Evolutionary conservation across 2,329 filamentous ascomycete species (phyloP).

Genomic region (Xylaria arbuscula): DNA sequence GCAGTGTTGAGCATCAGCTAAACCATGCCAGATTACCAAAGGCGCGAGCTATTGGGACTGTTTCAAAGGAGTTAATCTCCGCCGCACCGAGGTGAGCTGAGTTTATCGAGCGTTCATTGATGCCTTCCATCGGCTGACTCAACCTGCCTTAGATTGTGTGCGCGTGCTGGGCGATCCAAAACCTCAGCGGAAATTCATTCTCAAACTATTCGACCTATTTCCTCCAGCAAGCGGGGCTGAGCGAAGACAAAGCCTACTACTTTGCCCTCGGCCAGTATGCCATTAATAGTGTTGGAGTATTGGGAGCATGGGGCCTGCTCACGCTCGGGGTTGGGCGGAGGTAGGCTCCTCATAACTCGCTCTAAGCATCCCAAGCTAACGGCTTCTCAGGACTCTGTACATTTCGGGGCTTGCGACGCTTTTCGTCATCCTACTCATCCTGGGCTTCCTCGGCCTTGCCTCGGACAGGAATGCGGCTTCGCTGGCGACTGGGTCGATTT

Average conservation of each 20-base stretch:
- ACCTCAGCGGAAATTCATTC: slow-evolving; percentile 71
- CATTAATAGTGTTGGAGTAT: slow-evolving; percentile 82
- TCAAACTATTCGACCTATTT: slow-evolving; percentile 74
- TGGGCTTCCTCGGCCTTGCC: slow-evolving; percentile 85
- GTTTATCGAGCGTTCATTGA: neutral
- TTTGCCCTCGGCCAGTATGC: slow-evolving; percentile 73
- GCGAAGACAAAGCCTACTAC: slow-evolving; percentile 63
- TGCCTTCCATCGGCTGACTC: slow-evolving; percentile 23
- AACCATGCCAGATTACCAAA: slow-evolving; percentile 67
- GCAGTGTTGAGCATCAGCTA: neutral
- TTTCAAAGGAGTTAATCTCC: slow-evolving; percentile 81
- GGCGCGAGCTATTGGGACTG: slow-evolving; percentile 84
- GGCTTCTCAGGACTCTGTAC: slow-evolving; percentile 68
- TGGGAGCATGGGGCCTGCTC: slow-evolving; percentile 86
- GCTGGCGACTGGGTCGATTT: slow-evolving; percentile 84
- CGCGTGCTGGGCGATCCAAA: slow-evolving; percentile 73
- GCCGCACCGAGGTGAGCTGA: slow-evolving; percentile 76
- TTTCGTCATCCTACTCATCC: slow-evolving; percentile 80
- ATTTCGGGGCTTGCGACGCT: slow-evolving; percentile 79
- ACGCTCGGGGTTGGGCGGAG: slow-evolving; percentile 78
- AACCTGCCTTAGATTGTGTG: slow-evolving; percentile 64
- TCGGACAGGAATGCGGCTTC: slow-evolving; percentile 72
- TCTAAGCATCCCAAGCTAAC: slow-evolving; percentile 48
- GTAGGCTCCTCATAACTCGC: slow-evolving; percentile 28
- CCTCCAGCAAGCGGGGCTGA: slow-evolving; percentile 68